Evolutionary conservation across 2,329 filamentous ascomycete genomes (phyloP).

Genomic region (Xylariaceae sp.): DNA sequence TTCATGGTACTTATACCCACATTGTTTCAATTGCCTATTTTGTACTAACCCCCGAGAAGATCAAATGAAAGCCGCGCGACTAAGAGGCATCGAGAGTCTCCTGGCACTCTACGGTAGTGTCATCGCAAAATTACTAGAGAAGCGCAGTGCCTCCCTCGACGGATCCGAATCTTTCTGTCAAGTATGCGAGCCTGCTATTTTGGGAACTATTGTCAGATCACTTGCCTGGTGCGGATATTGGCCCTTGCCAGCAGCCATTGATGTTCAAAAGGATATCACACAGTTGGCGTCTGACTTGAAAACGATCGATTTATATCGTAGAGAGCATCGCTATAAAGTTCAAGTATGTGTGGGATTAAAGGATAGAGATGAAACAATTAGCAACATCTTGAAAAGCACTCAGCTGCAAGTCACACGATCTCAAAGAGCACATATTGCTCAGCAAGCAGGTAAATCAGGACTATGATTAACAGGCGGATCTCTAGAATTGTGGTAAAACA

Average conservation of each 20-base stretch:
- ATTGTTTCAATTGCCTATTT: no score
- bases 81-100: background rate
- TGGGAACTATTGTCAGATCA: slow-evolving; percentile 24
- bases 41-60: no score
- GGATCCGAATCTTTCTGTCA: background rate
- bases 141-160: background rate
- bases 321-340: background rate
- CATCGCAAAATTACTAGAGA: background rate
- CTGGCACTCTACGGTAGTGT: background rate
- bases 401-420: no score
- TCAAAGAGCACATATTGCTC: background rate
- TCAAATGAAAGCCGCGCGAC: background rate
- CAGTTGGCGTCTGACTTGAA: background rate
- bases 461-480: no score
- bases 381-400: background rate
- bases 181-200: slow-evolving; percentile 19
- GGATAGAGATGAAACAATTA: background rate
- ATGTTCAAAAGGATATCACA: background rate
- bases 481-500: no score
- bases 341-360: background rate
- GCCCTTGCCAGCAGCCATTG: slow-evolving; percentile 17
- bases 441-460: slow-evolving; percentile 1
- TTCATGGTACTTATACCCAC: slow-evolving; percentile 6
- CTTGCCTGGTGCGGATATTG: slow-evolving; percentile 12
- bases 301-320: background rate